These are phyloP conservation scores for Cercospora canescens DNA, from an alignment of 2,329 filamentous ascomycete genomes.

Conservation along the genomic window DNA sequence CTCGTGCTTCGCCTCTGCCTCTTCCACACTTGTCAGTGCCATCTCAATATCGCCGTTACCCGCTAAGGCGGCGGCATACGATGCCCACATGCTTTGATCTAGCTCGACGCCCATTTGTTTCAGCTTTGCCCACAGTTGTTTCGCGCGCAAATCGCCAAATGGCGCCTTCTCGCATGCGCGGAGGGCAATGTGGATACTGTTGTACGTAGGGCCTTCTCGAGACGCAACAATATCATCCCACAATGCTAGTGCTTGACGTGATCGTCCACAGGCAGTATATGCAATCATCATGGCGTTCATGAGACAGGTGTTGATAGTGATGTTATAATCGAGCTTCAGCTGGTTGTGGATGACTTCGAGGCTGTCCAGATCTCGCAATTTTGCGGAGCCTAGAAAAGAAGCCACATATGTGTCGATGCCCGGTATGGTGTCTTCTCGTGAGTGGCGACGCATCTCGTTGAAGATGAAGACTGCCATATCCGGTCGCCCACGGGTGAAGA, in stretches of 20 bases:
- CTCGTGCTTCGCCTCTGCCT: constrained; percentile 67
- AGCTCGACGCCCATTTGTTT: constrained; percentile 76
- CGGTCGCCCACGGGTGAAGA: constrained; percentile 74
- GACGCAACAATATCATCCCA: constrained; percentile 84
- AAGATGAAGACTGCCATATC: constrained; percentile 89
- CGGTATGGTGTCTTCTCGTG: constrained; percentile 63
- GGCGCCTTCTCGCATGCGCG: constrained; percentile 68
- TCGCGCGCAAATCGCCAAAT: constrained; percentile 47
- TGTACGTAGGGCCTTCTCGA: constrained; percentile 81
- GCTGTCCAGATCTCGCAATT: constrained; percentile 51
- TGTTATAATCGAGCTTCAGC: constrained; percentile 84
- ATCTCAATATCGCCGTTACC: constrained; percentile 70
- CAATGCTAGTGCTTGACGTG: constrained; percentile 69
- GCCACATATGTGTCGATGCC: constrained; percentile 72
- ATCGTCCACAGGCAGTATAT: constrained; percentile 68
- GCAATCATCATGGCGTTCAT: constrained; percentile 87
- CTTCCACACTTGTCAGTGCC: constrained; percentile 64
- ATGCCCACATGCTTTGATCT: constrained; percentile 69
- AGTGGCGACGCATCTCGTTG: constrained; percentile 86
- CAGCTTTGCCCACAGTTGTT: constrained; percentile 69
- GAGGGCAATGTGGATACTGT: constrained; percentile 78
- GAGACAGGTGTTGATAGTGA: constrained; percentile 74
- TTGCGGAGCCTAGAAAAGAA: constrained; percentile 70
- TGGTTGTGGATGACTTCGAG: constrained; percentile 84
- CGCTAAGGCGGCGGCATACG: constrained; percentile 75